Conservation (phyloP, 2,329 filamentous ascomycete genomes). For the Rhinocladiella mackenziei region DNA sequence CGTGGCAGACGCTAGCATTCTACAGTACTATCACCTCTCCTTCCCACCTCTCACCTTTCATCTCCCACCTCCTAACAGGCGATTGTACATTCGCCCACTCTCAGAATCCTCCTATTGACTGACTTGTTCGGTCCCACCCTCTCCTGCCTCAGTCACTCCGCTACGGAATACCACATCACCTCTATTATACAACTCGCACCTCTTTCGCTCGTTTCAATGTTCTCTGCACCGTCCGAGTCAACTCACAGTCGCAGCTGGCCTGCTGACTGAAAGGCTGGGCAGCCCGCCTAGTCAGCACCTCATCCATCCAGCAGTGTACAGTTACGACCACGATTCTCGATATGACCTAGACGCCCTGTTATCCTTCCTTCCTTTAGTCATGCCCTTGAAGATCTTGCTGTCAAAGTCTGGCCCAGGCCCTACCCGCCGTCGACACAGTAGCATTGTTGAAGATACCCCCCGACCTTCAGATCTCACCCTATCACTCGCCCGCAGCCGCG, state of each 20-base stretch:
- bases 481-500: conserved; percentile 13
- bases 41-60: too few species aligned
- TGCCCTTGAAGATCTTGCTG: conserved; percentile 22
- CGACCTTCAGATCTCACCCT: conserved; percentile 3
- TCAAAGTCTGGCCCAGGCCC: conserved; percentile 14
- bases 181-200: too few species aligned
- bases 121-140: too few species aligned
- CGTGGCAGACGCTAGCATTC: too few species aligned
- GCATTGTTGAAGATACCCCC: conserved; percentile 17
- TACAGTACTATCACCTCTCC: too few species aligned
- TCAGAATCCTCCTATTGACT: too few species aligned
- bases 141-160: too few species aligned
- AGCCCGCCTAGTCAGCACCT: conserved; percentile 6
- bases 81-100: too few species aligned
- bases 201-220: conserved; percentile 8
- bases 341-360: conserved; percentile 11
- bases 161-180: too few species aligned
- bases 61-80: too few species aligned
- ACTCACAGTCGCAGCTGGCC: conserved; percentile 16
- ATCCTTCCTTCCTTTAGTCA: conserved; percentile 2
- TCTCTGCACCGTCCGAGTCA: not conserved
- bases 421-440: conserved; percentile 20
- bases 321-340: conserved; percentile 6
- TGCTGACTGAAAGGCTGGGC: conserved; percentile 19
- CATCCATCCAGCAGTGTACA: not conserved